A percentile compares a stretch with the other conserved stretches of the same genome.
Evolutionary conservation across 371 early-diverging fungal genomes (phyloP).

Genomic region (Actinomortierella ambigua): DNA sequence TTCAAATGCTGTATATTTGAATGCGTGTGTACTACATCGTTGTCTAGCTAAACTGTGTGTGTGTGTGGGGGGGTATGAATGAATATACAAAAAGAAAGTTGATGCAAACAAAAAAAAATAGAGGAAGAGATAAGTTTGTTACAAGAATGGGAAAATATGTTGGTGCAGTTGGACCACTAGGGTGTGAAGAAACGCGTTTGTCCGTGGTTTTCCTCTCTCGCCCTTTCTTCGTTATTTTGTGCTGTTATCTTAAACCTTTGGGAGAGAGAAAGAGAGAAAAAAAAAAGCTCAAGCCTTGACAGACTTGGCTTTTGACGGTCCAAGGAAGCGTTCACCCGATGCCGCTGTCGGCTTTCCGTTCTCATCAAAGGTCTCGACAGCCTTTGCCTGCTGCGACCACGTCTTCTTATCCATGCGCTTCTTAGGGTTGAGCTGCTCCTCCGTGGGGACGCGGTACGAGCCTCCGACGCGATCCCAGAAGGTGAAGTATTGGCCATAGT

Average conservation of each 20-base stretch:
- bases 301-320: slow-evolving; percentile 3
- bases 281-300: neutral
- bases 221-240: no score
- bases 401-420: slow-evolving; percentile 65
- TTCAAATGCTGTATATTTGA: neutral
- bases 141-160: neutral
- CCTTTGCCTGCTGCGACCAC: slow-evolving; percentile 71
- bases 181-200: no score
- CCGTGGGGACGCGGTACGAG: slow-evolving; percentile 74
- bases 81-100: neutral
- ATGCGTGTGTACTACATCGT: neutral
- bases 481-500: slow-evolving; percentile 97
- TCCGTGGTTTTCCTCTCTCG: no score
- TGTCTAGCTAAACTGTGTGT: neutral
- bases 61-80: no score
- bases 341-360: slow-evolving; percentile 44
- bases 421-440: slow-evolving; percentile 67
- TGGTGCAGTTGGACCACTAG: neutral
- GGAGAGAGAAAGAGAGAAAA: no score
- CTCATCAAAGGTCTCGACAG: slow-evolving; percentile 65
- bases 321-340: slow-evolving; percentile 9
- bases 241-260: no score
- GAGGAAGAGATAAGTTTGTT: neutral
- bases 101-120: slow-evolving; percentile 1
- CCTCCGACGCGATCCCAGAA: slow-evolving; percentile 81